Evolutionary conservation across 176 grass and related monocot species (phyloP).

Genomic region (Tuctoria greenei): DNA sequence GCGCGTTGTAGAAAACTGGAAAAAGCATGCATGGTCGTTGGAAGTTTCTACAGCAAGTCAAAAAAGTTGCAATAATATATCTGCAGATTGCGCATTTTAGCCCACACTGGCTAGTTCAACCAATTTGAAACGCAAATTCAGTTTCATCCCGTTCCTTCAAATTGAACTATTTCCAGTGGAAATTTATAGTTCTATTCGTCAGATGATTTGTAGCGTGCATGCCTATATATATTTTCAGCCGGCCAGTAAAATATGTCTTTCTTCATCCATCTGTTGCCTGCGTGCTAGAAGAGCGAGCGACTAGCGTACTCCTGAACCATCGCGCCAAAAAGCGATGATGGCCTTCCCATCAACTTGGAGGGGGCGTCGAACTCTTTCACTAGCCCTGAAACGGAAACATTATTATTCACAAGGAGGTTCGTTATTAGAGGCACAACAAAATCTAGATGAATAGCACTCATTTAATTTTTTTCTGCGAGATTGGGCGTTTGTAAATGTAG

Average conservation of each 20-base stretch:
- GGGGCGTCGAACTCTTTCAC: constrained; percentile 78
- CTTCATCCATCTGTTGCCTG: constrained; percentile 28
- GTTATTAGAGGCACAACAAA: constrained; percentile 15
- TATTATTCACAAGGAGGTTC: neutral
- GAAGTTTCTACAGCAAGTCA: neutral
- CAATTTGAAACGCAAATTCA: too few species aligned
- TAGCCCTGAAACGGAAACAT: constrained; percentile 50
- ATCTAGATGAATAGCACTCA: neutral
- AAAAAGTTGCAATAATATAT: too few species aligned
- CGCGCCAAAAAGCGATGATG: constrained; percentile 56
- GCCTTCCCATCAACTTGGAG: constrained; percentile 56
- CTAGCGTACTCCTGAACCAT: constrained; percentile 84
- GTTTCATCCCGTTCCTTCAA: too few species aligned
- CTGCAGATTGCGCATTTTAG: neutral
- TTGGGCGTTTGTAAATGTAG: neutral
- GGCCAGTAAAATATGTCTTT: neutral
- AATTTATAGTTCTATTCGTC: neutral
- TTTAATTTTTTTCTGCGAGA: neutral
- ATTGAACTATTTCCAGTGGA: too few species aligned
- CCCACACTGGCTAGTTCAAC: too few species aligned
- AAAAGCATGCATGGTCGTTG: neutral
- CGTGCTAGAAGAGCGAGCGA: constrained; percentile 45
- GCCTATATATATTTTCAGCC: too few species aligned
- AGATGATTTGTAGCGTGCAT: neutral
- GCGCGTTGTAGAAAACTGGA: neutral